A percentile compares a stretch with the other conserved stretches of the same genome.
These are phyloP conservation scores for Rhynchosporium secalis DNA, from an alignment of 2,329 filamentous ascomycete species.

Conservation along the genomic window DNA sequence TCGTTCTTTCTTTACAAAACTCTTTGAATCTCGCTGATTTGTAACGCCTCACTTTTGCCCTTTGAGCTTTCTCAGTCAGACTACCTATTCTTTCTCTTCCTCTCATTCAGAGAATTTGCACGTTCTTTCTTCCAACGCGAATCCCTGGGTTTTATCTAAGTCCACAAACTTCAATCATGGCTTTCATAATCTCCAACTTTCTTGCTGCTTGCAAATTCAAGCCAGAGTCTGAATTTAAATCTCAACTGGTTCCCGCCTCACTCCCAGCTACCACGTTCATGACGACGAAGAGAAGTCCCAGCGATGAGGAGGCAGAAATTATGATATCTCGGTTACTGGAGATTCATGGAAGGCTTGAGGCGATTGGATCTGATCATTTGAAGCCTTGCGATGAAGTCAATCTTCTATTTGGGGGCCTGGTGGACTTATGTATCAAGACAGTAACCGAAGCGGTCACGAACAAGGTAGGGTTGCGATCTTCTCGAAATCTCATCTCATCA, in stretches of 20 bases:
- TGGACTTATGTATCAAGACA: conserved; percentile 39
- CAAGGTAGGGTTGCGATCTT: neutral
- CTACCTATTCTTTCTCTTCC: no score
- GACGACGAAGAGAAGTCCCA: neutral
- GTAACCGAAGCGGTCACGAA: conserved; percentile 13
- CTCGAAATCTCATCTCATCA: neutral
- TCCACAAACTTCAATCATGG: neutral
- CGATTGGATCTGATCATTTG: conserved; percentile 26
- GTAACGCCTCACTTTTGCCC: no score
- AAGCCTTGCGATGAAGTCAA: conserved; percentile 41
- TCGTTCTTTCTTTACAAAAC: no score
- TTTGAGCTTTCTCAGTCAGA: no score
- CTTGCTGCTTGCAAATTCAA: conserved; percentile 6
- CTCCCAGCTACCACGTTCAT: neutral
- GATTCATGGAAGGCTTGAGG: neutral
- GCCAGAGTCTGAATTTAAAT: no score
- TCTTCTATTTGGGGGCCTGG: conserved; percentile 41
- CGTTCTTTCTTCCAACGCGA: neutral
- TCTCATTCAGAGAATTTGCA: neutral
- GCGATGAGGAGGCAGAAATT: neutral
- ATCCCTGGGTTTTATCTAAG: neutral
- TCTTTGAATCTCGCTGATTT: no score
- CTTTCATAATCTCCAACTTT: conserved; percentile 2
- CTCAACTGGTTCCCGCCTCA: neutral
- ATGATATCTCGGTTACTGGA: neutral